These are phyloP conservation scores for Tuber borchii DNA, from an alignment of 495 filamentous ascomycete species.

Conservation along the genomic window DNA sequence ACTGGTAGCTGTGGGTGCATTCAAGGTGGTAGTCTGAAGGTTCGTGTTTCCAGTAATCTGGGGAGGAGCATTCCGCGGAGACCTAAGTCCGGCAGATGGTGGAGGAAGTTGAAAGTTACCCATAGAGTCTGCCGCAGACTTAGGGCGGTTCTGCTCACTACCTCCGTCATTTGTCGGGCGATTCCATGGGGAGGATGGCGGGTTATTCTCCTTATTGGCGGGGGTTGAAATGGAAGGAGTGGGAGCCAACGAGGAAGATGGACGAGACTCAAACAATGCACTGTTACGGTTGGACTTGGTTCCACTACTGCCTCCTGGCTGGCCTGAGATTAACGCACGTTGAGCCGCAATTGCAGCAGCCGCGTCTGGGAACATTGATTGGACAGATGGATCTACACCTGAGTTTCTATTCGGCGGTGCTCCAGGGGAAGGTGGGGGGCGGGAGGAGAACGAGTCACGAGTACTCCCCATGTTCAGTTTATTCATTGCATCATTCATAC, in stretches of 20 bases:
- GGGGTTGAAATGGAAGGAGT: conserved; percentile 44
- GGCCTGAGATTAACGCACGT: conserved; percentile 92
- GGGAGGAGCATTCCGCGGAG: conserved; percentile 56
- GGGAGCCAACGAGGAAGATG: conserved; percentile 67
- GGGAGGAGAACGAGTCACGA: conserved; percentile 72
- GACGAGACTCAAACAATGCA: conserved; percentile 69
- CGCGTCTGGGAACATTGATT: conserved; percentile 98
- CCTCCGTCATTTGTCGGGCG: conserved; percentile 47
- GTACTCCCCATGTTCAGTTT: conserved; percentile 81
- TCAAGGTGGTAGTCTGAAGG: conserved; percentile 76
- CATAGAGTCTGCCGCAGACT: conserved; percentile 90
- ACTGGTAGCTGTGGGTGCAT: conserved; percentile 59
- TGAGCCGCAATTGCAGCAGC: conserved; percentile 95
- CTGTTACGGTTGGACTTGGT: conserved; percentile 93
- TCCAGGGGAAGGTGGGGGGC: conserved; percentile 61
- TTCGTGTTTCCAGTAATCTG: conserved; percentile 59
- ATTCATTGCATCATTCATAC: conserved; percentile 93
- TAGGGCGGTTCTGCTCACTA: conserved; percentile 59
- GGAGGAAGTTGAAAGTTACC: conserved; percentile 89
- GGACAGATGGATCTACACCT: conserved; percentile 85
- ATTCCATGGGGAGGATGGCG: conserved; percentile 73
- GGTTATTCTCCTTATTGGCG: conserved; percentile 52
- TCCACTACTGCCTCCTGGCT: conserved; percentile 67
- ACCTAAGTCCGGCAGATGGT: conserved; percentile 71
- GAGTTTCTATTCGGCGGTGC: conserved; percentile 81